Conservation (phyloP, 2,329 filamentous ascomycete species). For the Dendryphion nanum region DNA sequence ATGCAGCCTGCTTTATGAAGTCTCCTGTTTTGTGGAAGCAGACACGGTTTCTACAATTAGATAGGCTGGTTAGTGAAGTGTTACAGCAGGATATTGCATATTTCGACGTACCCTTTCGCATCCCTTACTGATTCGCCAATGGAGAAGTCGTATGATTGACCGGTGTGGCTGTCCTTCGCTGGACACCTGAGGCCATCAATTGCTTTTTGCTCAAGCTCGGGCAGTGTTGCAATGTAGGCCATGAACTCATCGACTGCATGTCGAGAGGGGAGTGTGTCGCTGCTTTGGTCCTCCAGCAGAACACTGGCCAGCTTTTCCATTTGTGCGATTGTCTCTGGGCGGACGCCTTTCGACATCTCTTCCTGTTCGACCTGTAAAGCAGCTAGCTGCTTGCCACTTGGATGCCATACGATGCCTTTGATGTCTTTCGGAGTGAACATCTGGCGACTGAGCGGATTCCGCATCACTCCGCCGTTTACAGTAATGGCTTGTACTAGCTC, state of each 20-base stretch:
- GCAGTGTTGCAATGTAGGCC: slow-evolving; percentile 28
- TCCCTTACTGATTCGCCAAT: slow-evolving; percentile 33
- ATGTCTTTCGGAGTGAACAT: slow-evolving; percentile 37
- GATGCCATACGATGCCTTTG: slow-evolving; percentile 27
- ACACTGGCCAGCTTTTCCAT: slow-evolving; percentile 28
- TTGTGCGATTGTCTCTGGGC: slow-evolving; percentile 24
- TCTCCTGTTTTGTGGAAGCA: slow-evolving; percentile 38
- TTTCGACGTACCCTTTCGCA: too few species aligned
- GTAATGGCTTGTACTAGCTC: slow-evolving; percentile 34
- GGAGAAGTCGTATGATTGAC: slow-evolving; percentile 29
- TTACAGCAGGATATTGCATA: too few species aligned
- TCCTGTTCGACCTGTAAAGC: slow-evolving; percentile 30
- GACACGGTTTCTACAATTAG: slow-evolving; percentile 30
- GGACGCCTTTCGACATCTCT: slow-evolving; percentile 33
- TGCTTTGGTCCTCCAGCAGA: slow-evolving; percentile 27
- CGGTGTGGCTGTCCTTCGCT: slow-evolving; percentile 33
- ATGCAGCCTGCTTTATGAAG: slow-evolving; percentile 34
- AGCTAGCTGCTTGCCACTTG: slow-evolving; percentile 22
- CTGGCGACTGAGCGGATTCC: slow-evolving; percentile 32
- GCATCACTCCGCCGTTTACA: slow-evolving; percentile 29
- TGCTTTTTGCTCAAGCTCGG: slow-evolving; percentile 27
- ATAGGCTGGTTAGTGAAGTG: too few species aligned
- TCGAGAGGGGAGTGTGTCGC: slow-evolving; percentile 26
- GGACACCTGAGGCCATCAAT: slow-evolving; percentile 29
- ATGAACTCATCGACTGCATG: slow-evolving; percentile 32